phyloP scores from a whole-genome alignment of 306 rosid species.

The Ormosia semicastrata region DNA sequence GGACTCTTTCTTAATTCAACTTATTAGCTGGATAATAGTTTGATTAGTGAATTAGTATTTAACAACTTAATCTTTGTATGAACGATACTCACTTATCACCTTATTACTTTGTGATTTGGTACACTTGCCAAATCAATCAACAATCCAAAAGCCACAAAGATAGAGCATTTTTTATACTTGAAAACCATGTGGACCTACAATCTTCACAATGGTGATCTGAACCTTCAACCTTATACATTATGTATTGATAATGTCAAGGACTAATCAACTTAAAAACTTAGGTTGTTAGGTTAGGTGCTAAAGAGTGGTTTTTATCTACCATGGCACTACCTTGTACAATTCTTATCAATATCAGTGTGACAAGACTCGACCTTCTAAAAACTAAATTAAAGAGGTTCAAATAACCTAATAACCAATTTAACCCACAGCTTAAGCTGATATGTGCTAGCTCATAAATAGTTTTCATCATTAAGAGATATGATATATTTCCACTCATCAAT shows the following conservation, averaged over 20 bases:
- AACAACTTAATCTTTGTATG: no score
- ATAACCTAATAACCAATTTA: neutral
- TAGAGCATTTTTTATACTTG: no score
- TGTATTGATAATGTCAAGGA: neutral
- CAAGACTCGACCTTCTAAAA: neutral
- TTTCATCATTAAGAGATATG: neutral
- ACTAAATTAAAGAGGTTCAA: neutral
- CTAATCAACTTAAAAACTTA: neutral
- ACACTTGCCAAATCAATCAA: no score
- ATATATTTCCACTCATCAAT: neutral
- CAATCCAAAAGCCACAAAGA: neutral
- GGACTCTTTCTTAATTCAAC: no score
- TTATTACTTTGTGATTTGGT: no score
- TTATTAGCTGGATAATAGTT: no score
- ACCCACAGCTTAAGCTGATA: neutral
- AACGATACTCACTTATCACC: no score
- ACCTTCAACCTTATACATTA: neutral
- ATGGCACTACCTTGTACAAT: neutral
- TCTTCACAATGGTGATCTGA: no score
- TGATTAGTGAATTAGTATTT: no score
- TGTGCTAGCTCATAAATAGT: neutral
- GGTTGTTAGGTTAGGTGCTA: neutral
- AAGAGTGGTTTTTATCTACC: neutral
- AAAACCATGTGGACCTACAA: no score
- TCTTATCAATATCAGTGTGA: neutral